These are phyloP conservation scores for Morella rubra DNA, from an alignment of 306 rosid species.

Conservation along the genomic window DNA sequence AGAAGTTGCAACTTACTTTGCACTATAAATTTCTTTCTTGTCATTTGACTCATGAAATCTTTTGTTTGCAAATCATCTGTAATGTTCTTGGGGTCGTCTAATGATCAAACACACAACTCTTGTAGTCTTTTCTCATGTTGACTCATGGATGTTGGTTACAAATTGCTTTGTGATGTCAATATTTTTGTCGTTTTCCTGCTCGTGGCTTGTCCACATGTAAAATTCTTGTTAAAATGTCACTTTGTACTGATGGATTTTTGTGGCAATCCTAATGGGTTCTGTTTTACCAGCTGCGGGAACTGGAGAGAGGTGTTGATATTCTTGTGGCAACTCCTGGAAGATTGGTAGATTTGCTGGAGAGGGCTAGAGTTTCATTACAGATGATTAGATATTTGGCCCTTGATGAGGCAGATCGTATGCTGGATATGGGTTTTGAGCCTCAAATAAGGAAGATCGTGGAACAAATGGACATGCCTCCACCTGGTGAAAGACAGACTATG, in stretches of 20 bases:
- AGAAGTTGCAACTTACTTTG: conserved; percentile 1
- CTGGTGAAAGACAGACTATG: conserved; percentile 80
- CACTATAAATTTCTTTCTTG: not conserved
- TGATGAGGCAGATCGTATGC: conserved; percentile 83
- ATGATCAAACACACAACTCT: not conserved
- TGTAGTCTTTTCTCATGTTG: not conserved
- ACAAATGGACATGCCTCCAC: conserved; percentile 91
- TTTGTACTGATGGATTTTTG: not conserved
- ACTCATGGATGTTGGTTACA: not conserved
- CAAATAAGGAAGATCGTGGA: conserved; percentile 75
- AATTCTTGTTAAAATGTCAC: not conserved
- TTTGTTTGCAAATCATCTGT: not conserved
- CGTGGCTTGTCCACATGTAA: not conserved
- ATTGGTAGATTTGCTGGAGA: conserved; percentile 86
- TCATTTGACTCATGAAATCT: not conserved
- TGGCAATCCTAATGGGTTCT: conserved; percentile 23
- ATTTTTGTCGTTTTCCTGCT: not conserved
- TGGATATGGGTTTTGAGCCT: conserved; percentile 86
- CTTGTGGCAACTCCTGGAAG: conserved; percentile 98
- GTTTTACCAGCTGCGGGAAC: conserved; percentile 69
- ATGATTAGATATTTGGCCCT: conserved; percentile 71
- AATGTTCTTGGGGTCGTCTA: not conserved
- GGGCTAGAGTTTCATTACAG: conserved; percentile 79
- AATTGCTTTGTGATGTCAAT: not conserved
- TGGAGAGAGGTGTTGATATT: conserved; percentile 91